Base-by-base conservation (phyloP, 805 yeast genomes). In the Monosporozyma unispora region DNA sequence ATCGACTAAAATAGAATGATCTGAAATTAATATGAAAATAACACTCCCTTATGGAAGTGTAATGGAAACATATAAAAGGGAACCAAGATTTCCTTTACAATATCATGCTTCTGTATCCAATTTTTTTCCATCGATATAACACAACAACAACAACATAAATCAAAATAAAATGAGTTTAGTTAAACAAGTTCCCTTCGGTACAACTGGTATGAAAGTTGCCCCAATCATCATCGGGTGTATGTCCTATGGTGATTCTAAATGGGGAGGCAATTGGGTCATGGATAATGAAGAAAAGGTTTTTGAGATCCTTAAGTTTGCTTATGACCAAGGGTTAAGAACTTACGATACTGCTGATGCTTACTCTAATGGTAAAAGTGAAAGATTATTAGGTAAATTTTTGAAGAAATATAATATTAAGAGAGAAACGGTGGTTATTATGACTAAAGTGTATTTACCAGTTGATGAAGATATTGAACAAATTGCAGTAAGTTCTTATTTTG, bases 141-240 rank as follows among this genome's bases (percentile, higher is more conserved):
- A 25, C 4, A 25, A 25, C 8, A 25, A 25, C 27, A 25, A 25
- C 27, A 25, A 25, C 27, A 25, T 5, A 4, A 25, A 25, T 25
- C 33, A 7, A 29, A 29, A 9, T 4, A 29, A 4, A 4, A 44
- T 44, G 46, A 28, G 38, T 28, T 27, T 45, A 48, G 54, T 52
- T 23, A 45, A 50, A 39, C 62, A 52, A 44, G 58, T 58, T 18
- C 54, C 54, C 19, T 51, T 68, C 14, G 81, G 81, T 7, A 57
- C 60, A 19, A 69, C 79, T 0, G 82, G 82, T 2, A 38, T 78
- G 37, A 69, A 70, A 52, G 67, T 78, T 41, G 72, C 81, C 40
- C 69, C 69, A 33, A 57, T 77, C 22, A 67, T 78, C 47, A 71
- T 77, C 9, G 83, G 82, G n/a, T 75, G 79, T 54, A 77, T 77